Conservation (phyloP, 1,284 basidiomycete species). For the Malassezia nana region DNA sequence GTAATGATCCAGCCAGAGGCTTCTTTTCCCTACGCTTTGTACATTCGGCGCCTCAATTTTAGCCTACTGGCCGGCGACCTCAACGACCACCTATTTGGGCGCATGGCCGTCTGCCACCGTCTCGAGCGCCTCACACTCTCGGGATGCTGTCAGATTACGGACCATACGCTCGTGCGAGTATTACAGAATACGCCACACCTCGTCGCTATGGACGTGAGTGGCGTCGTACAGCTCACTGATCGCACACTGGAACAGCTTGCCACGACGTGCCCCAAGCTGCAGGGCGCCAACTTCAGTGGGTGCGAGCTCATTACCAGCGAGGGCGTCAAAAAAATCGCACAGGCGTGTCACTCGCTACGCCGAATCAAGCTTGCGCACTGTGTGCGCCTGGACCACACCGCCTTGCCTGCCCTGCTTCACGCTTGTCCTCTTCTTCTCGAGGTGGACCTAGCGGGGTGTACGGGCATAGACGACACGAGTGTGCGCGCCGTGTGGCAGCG, state of each 20-base stretch:
- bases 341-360: constrained; percentile 65
- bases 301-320: constrained; percentile 72
- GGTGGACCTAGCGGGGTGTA: constrained; percentile 79
- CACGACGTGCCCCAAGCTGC: constrained; percentile 61
- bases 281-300: constrained; percentile 81
- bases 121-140: constrained; percentile 86
- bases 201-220: constrained; percentile 76
- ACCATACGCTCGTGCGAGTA: constrained; percentile 60
- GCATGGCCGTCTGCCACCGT: constrained; percentile 66
- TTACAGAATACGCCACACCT: constrained; percentile 65
- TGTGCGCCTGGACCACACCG: constrained; percentile 29
- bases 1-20: constrained; percentile 47
- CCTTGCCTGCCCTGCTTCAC: constrained; percentile 28
- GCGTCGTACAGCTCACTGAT: constrained; percentile 47
- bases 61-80: constrained; percentile 63
- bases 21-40: constrained; percentile 76
- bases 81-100: constrained; percentile 66
- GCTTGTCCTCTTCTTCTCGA: constrained; percentile 79
- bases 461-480: constrained; percentile 65
- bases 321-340: constrained; percentile 70
- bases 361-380: constrained; percentile 49
- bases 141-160: constrained; percentile 65
- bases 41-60: constrained; percentile 86
- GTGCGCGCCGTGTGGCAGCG: constrained; percentile 75
- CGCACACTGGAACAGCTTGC: constrained; percentile 31